A percentile compares a stretch with the other conserved stretches of the same genome.
phyloP scores from a whole-genome alignment of 441 rosid species.

The Raphanus hybrid region DNA sequence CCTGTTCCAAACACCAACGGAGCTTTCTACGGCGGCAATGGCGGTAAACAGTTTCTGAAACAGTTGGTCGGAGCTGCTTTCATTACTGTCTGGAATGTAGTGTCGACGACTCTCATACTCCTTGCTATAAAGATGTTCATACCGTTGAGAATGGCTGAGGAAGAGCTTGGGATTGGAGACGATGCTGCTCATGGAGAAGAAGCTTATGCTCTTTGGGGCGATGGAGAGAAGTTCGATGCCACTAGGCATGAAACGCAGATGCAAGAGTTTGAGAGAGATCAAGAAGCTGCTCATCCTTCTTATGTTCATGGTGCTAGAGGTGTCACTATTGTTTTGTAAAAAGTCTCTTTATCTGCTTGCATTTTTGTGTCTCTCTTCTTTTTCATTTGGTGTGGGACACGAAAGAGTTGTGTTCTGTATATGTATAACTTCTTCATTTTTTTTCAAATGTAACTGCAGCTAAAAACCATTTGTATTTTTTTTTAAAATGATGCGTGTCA shows the following conservation, averaged over 20 bases:
- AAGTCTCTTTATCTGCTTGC: neutral
- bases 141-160: slow-evolving; percentile 81
- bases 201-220: slow-evolving; percentile 96
- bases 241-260: slow-evolving; percentile 52
- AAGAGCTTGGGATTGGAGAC: slow-evolving; percentile 75
- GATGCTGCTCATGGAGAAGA: slow-evolving; percentile 93
- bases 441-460: neutral
- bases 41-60: slow-evolving; percentile 66
- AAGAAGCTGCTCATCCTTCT: slow-evolving; percentile 54
- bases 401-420: slow-evolving; percentile 23
- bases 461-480: slow-evolving; percentile 25
- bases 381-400: neutral
- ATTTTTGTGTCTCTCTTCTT: neutral
- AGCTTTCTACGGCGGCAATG: slow-evolving; percentile 77
- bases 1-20: slow-evolving; percentile 57
- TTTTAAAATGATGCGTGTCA: too few relatives aligned
- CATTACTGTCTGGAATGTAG: slow-evolving; percentile 66
- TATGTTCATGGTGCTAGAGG: slow-evolving; percentile 74
- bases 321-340: slow-evolving; percentile 66
- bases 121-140: slow-evolving; percentile 59
- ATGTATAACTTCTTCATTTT: slow-evolving; percentile 24
- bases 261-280: slow-evolving; percentile 44
- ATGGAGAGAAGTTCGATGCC: slow-evolving; percentile 85
- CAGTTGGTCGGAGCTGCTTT: slow-evolving; percentile 72
- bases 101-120: slow-evolving; percentile 63